Evolutionary conservation across 1,284 basidiomycete genomes (phyloP).

Genomic region (Cryptococcus sp.): DNA sequence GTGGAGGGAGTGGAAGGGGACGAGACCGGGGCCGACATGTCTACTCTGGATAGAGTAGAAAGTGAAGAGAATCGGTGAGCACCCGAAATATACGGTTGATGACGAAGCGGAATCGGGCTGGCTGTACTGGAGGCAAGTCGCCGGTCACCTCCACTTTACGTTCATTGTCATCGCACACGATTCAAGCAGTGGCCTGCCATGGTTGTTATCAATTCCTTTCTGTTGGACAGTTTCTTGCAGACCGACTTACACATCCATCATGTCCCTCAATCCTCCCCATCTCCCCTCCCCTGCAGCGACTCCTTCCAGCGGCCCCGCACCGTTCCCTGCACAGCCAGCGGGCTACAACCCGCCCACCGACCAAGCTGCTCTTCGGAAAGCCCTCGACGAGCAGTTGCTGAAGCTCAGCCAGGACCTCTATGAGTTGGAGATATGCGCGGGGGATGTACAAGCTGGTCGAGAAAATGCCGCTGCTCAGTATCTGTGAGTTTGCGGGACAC

Average conservation of each 20-base stretch:
- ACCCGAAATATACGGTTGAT: too few relatives aligned
- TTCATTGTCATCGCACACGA: too few relatives aligned
- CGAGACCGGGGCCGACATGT: background rate
- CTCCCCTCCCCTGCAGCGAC: slow-evolving; percentile 39
- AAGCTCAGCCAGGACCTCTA: slow-evolving; percentile 42
- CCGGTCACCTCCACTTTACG: too few relatives aligned
- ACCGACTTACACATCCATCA: slow-evolving; percentile 1
- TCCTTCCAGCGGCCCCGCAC: slow-evolving; percentile 14
- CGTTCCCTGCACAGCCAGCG: background rate
- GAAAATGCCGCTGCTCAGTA: slow-evolving; percentile 37
- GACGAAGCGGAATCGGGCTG: too few relatives aligned
- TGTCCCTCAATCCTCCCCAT: slow-evolving; percentile 22
- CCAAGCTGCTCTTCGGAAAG: slow-evolving; percentile 27
- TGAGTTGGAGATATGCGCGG: slow-evolving; percentile 47
- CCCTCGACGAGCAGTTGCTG: slow-evolving; percentile 35
- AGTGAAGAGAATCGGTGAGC: background rate
- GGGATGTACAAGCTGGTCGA: slow-evolving; percentile 37
- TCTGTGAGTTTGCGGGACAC: slow-evolving; percentile 24
- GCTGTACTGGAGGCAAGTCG: too few relatives aligned
- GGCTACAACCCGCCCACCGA: slow-evolving; percentile 10
- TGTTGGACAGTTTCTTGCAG: background rate
- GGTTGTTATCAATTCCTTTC: background rate
- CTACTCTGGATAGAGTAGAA: background rate
- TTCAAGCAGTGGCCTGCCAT: too few relatives aligned
- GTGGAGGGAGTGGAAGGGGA: background rate